Evolutionary conservation across 2,329 filamentous ascomycete species (phyloP).

Genomic region (Trichoderma sp.): DNA sequence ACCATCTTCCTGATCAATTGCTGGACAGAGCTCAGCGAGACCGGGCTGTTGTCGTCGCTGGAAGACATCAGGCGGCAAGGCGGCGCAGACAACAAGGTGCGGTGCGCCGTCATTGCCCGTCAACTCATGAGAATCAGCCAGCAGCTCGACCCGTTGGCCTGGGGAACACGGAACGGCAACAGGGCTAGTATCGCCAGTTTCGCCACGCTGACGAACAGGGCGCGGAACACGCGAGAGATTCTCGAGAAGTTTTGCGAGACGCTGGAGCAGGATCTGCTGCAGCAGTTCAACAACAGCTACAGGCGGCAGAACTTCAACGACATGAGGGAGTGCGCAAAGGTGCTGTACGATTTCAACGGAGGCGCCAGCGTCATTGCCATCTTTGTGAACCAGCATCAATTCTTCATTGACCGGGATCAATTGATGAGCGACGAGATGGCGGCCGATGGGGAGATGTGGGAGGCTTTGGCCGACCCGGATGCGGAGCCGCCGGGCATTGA

Average conservation of each 20-base stretch:
- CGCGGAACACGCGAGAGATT: slow-evolving; percentile 76
- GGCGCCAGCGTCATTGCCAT: slow-evolving; percentile 92
- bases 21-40: slow-evolving; percentile 93
- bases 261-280: slow-evolving; percentile 89
- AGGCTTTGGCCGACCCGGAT: slow-evolving; percentile 90
- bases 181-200: slow-evolving; percentile 55
- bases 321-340: slow-evolving; percentile 95
- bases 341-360: slow-evolving; percentile 93
- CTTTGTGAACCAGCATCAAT: slow-evolving; percentile 98
- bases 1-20: slow-evolving; percentile 95
- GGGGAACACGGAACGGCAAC: slow-evolving; percentile 64
- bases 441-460: slow-evolving; percentile 78
- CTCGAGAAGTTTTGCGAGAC: slow-evolving; percentile 97
- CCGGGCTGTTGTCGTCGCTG: slow-evolving; percentile 80
- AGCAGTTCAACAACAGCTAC: slow-evolving; percentile 98
- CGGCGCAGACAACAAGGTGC: slow-evolving; percentile 86
- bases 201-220: slow-evolving; percentile 54
- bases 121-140: slow-evolving; percentile 95
- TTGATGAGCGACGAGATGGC: slow-evolving; percentile 84
- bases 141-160: slow-evolving; percentile 77
- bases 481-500: slow-evolving; percentile 89
- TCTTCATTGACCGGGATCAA: slow-evolving; percentile 96
- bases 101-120: slow-evolving; percentile 89
- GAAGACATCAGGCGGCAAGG: slow-evolving; percentile 86
- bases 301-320: slow-evolving; percentile 93